Percentiles rank a stretch among this genome's conserved stretches.
Conservation (phyloP, 75 land plant genomes). For the Pinus albicaulis region DNA sequence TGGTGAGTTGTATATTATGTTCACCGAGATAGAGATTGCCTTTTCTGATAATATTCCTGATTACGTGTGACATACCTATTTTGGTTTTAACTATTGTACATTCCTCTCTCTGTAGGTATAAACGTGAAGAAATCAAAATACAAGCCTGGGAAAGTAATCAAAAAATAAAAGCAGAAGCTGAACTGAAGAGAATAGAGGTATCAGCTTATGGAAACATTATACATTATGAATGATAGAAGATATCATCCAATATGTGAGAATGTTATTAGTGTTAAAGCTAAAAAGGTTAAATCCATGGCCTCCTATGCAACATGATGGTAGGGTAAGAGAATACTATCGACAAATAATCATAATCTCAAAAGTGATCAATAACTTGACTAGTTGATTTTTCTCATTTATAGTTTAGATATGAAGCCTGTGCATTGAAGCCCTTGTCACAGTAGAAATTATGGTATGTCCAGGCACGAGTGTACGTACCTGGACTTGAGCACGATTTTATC, state of each 20-base stretch:
- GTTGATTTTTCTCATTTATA: not conserved
- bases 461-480: too few relatives aligned
- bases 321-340: not conserved
- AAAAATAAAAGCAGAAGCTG: constrained; percentile 79
- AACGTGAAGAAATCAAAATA: constrained; percentile 92
- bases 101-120: constrained; percentile 7
- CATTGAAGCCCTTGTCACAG: not conserved
- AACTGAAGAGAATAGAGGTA: constrained; percentile 82
- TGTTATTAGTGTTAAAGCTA: not conserved
- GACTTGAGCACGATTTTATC: too few relatives aligned
- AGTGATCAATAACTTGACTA: not conserved
- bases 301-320: not conserved
- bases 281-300: not conserved
- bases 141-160: constrained; percentile 82
- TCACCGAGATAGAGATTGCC: not conserved
- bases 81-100: not conserved
- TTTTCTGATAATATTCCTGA: not conserved
- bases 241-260: not conserved
- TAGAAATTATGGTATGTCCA: not conserved
- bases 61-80: too few relatives aligned
- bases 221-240: not conserved
- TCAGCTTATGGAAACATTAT: not conserved
- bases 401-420: not conserved
- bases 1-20: not conserved
- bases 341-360: not conserved